phyloP scores from a whole-genome alignment of 2,329 filamentous ascomycete genomes.

The Myriangium duriaei region DNA sequence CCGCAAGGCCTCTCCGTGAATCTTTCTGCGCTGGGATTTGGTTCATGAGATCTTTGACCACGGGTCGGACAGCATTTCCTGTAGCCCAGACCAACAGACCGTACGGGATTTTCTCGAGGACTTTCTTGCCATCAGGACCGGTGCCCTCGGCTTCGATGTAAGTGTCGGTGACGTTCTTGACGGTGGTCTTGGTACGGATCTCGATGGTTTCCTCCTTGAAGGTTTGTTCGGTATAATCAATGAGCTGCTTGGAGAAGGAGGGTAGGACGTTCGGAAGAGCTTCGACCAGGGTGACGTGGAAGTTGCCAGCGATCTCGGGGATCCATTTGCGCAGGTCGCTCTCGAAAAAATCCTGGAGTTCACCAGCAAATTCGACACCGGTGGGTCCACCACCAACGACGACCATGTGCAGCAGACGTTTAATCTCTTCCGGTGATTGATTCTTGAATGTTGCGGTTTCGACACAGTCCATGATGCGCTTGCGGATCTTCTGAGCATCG shows the following conservation, averaged over 20 bases:
- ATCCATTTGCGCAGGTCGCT: slow-evolving; percentile 97
- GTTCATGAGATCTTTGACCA: slow-evolving; percentile 82
- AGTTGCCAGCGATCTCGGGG: slow-evolving; percentile 85
- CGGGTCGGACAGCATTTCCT: slow-evolving; percentile 80
- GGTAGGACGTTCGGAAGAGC: slow-evolving; percentile 92
- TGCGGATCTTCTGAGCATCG: slow-evolving; percentile 91
- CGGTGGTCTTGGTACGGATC: slow-evolving; percentile 97
- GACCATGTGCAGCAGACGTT: slow-evolving; percentile 96
- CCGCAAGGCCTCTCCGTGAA: slow-evolving; percentile 83
- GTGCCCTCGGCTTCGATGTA: slow-evolving; percentile 81
- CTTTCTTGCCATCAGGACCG: slow-evolving; percentile 73
- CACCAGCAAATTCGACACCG: slow-evolving; percentile 95
- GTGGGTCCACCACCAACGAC: slow-evolving; percentile 76
- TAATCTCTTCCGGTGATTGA: slow-evolving; percentile 73
- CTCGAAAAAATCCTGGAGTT: slow-evolving; percentile 98
- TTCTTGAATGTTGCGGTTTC: slow-evolving; percentile 98
- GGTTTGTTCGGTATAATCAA: slow-evolving; percentile 98
- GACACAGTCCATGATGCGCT: slow-evolving; percentile 99
- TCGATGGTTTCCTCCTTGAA: slow-evolving; percentile 98
- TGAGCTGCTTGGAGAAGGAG: slow-evolving; percentile 97
- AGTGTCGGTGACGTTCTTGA: slow-evolving; percentile 91
- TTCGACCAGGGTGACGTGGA: slow-evolving; percentile 95
- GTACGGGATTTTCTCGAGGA: slow-evolving; percentile 71
- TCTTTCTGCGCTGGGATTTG: slow-evolving; percentile 92
- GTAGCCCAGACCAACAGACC: slow-evolving; percentile 97